Evolutionary conservation across 1,284 basidiomycete species (phyloP).

Genomic region (Tetrapyrgos nigripes): DNA sequence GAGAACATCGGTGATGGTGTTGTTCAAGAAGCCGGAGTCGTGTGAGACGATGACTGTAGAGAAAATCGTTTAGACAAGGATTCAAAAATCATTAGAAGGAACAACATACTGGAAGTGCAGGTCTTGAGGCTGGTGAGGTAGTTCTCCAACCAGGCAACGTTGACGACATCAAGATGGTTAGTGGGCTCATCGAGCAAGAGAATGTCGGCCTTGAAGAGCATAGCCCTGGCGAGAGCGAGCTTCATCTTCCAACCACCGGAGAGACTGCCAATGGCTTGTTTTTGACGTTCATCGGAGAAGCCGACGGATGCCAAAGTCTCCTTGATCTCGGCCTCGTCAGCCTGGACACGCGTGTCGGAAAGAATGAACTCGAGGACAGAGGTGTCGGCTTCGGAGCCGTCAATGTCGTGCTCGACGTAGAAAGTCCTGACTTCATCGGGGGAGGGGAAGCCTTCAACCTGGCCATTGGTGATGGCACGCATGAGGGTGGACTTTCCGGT

Average conservation of each 20-base stretch:
- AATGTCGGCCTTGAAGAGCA: conserved; percentile 99
- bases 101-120: conserved; percentile 86
- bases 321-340: conserved; percentile 72
- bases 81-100: conserved; percentile 18
- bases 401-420: conserved; percentile 99
- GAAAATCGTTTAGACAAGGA: conserved; percentile 23
- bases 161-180: conserved; percentile 98
- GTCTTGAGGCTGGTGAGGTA: conserved; percentile 90
- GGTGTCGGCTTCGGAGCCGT: conserved; percentile 93
- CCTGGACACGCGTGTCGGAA: conserved; percentile 85
- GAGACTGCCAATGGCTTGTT: conserved; percentile 86
- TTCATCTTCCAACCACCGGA: conserved; percentile 99
- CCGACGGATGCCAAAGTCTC: conserved; percentile 90
- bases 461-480: conserved; percentile 93
- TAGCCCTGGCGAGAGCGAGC: conserved; percentile 96
- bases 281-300: conserved; percentile 89
- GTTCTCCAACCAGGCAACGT: conserved; percentile 95
- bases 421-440: conserved; percentile 96
- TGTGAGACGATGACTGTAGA: conserved; percentile 92
- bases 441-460: conserved; percentile 98
- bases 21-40: conserved; percentile 99
- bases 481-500: conserved; percentile 98
- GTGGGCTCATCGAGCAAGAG: conserved; percentile 97
- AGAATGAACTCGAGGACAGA: conserved; percentile 92
- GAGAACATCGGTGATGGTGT: conserved; percentile 98